A percentile compares a stretch with the other conserved stretches of the same genome.
Evolutionary conservation across 1,284 basidiomycete species (phyloP).

Genomic region (Bjerkandera adusta): DNA sequence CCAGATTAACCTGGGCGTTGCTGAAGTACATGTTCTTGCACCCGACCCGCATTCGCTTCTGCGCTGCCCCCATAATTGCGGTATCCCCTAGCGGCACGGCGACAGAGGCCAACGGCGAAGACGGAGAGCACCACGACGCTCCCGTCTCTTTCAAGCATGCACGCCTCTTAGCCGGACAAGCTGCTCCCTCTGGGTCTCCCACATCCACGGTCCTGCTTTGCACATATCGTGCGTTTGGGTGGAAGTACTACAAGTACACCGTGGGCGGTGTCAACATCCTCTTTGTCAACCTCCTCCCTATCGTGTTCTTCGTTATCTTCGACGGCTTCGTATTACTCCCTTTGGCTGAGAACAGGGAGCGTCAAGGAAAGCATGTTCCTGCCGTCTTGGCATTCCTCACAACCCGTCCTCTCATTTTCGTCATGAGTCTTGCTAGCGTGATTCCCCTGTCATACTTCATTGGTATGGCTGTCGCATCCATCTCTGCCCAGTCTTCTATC

Average conservation of each 20-base stretch:
- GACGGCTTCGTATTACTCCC: slow-evolving; percentile 87
- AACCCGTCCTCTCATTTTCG: slow-evolving; percentile 80
- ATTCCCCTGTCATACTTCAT: slow-evolving; percentile 99
- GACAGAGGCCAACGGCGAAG: slow-evolving; percentile 16
- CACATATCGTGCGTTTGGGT: slow-evolving; percentile 89
- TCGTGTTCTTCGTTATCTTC: slow-evolving; percentile 95
- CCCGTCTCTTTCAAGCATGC: slow-evolving; percentile 57
- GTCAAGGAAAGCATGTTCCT: slow-evolving; percentile 56
- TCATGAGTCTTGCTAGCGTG: slow-evolving; percentile 85
- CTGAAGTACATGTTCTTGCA: slow-evolving; percentile 81
- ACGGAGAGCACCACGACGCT: slow-evolving; percentile 24
- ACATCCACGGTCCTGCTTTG: slow-evolving; percentile 90
- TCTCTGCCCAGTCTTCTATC: slow-evolving; percentile 96
- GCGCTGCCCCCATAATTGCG: slow-evolving; percentile 64
- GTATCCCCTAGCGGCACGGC: slow-evolving; percentile 32
- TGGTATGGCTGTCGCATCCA: slow-evolving; percentile 99
- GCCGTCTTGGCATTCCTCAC: slow-evolving; percentile 71
- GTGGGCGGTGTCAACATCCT: slow-evolving; percentile 98
- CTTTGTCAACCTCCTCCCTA: slow-evolving; percentile 92
- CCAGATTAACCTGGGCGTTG: slow-evolving; percentile 92
- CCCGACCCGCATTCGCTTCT: slow-evolving; percentile 90
- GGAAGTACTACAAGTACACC: slow-evolving; percentile 99
- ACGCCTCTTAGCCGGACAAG: slow-evolving; percentile 66
- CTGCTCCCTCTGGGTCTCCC: slow-evolving; percentile 69
- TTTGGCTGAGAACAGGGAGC: slow-evolving; percentile 57